These are phyloP conservation scores for Apocynum venetum DNA, from an alignment of 257 asterid species.

Conservation along the genomic window DNA sequence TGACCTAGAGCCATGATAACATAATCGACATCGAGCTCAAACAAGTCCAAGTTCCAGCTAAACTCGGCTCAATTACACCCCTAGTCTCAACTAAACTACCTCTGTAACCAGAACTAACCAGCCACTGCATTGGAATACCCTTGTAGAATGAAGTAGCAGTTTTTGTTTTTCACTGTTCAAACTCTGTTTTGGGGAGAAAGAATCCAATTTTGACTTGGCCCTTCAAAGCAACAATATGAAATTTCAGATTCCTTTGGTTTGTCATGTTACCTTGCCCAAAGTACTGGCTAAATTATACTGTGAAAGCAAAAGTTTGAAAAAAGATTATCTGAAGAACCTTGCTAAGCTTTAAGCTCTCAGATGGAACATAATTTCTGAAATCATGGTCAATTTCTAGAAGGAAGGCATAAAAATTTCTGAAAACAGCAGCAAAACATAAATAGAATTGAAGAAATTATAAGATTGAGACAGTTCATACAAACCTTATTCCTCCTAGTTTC, in stretches of 20 bases:
- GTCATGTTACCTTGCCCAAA: background rate
- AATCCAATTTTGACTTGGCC: background rate
- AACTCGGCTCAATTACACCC: background rate
- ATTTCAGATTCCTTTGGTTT: background rate
- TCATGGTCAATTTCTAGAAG: background rate
- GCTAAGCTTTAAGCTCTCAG: background rate
- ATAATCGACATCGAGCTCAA: too few relatives aligned
- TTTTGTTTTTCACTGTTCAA: background rate
- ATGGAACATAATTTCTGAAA: background rate
- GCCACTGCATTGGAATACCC: background rate
- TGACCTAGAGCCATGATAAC: too few relatives aligned
- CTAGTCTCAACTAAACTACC: background rate
- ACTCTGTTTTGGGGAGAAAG: background rate
- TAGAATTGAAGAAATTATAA: background rate
- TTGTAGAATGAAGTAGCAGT: background rate
- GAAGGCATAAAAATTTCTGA: background rate
- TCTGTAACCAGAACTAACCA: background rate
- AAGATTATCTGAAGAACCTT: background rate
- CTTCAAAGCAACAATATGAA: background rate
- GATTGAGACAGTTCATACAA: conserved; percentile 12
- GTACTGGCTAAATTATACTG: background rate
- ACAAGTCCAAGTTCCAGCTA: too few relatives aligned
- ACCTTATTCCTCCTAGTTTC: conserved; percentile 74
- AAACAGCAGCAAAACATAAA: background rate
- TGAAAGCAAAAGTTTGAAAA: background rate